These are phyloP conservation scores for Hymenoscyphus repandus DNA, from an alignment of 2,329 filamentous ascomycete genomes.

Conservation along the genomic window DNA sequence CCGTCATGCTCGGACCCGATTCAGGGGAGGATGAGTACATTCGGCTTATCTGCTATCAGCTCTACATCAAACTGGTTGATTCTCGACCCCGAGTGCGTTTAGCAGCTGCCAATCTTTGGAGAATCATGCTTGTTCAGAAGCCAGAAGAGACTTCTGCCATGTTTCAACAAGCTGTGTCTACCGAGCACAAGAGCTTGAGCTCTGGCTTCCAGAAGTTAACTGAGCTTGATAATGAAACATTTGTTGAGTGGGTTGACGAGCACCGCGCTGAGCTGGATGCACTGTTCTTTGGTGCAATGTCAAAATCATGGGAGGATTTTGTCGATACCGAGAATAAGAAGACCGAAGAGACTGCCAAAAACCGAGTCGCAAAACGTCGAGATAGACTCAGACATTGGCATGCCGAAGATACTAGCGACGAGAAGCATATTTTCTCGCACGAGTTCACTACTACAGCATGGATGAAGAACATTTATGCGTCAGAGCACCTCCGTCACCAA, in stretches of 20 bases:
- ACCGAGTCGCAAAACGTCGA: conserved; percentile 66
- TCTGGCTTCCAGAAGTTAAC: conserved; percentile 78
- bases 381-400: conserved; percentile 82
- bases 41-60: conserved; percentile 82
- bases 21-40: conserved; percentile 77
- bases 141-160: conserved; percentile 73
- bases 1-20: conserved; percentile 74
- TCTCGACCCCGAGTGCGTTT: conserved; percentile 60
- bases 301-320: conserved; percentile 83
- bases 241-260: conserved; percentile 82
- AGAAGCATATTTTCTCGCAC: conserved; percentile 73
- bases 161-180: conserved; percentile 64
- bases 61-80: conserved; percentile 84
- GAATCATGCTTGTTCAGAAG: conserved; percentile 91
- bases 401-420: conserved; percentile 58
- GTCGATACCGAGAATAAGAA: conserved; percentile 75
- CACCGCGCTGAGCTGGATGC: conserved; percentile 73
- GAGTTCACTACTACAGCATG: conserved; percentile 83
- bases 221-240: conserved; percentile 83
- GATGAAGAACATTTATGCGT: conserved; percentile 92
- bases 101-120: conserved; percentile 77
- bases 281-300: conserved; percentile 77
- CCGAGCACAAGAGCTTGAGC: conserved; percentile 66
- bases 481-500: conserved; percentile 89
- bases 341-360: conserved; percentile 69